Conservation (phyloP, 2,329 filamentous ascomycete genomes). For the Penicillium sp. region DNA sequence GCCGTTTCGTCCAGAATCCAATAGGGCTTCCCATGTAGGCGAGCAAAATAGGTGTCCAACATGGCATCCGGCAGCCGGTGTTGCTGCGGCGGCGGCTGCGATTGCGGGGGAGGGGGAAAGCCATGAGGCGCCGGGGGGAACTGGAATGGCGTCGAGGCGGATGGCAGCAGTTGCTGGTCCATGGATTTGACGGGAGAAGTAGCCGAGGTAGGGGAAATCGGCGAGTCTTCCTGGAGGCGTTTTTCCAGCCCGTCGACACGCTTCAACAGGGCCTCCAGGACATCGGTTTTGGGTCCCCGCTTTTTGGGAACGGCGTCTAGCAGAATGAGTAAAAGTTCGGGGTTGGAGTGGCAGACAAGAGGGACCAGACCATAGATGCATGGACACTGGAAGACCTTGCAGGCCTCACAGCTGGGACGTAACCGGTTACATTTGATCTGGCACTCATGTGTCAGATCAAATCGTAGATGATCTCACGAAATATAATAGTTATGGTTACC, state of each 20-base stretch:
- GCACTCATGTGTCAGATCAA: too few species aligned
- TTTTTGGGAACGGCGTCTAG: slow-evolving; percentile 81
- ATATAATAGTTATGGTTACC: too few species aligned
- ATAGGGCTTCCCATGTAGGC: slow-evolving; percentile 73
- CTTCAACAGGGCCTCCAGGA: slow-evolving; percentile 73
- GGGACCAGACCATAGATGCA: slow-evolving; percentile 71
- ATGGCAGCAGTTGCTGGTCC: too few species aligned
- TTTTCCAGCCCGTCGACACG: slow-evolving; percentile 78
- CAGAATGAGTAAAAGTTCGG: too few species aligned
- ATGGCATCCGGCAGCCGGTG: slow-evolving; percentile 46
- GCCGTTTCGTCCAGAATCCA: slow-evolving; percentile 70
- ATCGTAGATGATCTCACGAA: slow-evolving; percentile 58
- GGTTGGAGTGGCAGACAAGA: too few species aligned
- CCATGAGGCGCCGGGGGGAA: too few species aligned
- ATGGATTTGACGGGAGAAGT: too few species aligned
- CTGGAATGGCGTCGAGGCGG: too few species aligned
- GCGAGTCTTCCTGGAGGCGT: slow-evolving; percentile 61
- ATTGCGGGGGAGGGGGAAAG: too few species aligned
- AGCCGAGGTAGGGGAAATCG: slow-evolving; percentile 38
- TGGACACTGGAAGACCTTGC: slow-evolving; percentile 77
- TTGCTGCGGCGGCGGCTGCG: too few species aligned
- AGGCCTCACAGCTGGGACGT: slow-evolving; percentile 76
- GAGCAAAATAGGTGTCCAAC: slow-evolving; percentile 68
- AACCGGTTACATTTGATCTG: slow-evolving; percentile 92
- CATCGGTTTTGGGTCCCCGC: slow-evolving; percentile 79